Percentiles rank a stretch among this genome's conserved stretches.
Conservation (phyloP, 306 rosid species). For the Pyrus communis region DNA sequence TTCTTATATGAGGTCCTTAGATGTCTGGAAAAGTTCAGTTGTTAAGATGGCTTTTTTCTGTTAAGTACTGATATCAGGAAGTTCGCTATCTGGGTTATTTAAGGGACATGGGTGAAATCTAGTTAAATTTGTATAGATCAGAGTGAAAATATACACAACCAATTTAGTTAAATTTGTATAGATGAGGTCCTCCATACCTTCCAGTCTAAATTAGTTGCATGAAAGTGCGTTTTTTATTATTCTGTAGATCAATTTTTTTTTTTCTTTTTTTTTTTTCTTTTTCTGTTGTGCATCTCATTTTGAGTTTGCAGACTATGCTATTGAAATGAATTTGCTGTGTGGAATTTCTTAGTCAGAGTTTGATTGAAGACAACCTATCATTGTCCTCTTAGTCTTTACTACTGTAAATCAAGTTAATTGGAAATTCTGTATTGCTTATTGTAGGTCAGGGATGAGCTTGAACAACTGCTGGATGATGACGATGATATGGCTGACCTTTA, state of each 20-base stretch:
- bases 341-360: conserved; percentile 5
- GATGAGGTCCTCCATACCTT: background rate
- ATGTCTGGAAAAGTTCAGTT: background rate
- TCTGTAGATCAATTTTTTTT: background rate
- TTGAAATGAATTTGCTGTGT: background rate
- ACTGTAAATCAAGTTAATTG: background rate
- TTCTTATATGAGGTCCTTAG: background rate
- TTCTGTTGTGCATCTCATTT: background rate
- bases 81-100: background rate
- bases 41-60: background rate
- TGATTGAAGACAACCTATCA: background rate
- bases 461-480: conserved; percentile 87
- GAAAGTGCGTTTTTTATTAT: background rate
- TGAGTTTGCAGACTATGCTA: background rate
- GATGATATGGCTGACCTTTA: conserved; percentile 98
- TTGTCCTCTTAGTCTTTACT: background rate
- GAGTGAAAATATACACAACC: background rate
- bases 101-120: background rate
- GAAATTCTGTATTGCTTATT: background rate
- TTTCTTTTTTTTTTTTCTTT: background rate
- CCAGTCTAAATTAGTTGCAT: background rate
- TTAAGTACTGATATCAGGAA: background rate
- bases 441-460: conserved; percentile 88
- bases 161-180: too few species aligned
- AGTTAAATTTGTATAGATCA: background rate